Conservation (phyloP, 2,329 filamentous ascomycete genomes). For the Ustulina deusta region DNA sequence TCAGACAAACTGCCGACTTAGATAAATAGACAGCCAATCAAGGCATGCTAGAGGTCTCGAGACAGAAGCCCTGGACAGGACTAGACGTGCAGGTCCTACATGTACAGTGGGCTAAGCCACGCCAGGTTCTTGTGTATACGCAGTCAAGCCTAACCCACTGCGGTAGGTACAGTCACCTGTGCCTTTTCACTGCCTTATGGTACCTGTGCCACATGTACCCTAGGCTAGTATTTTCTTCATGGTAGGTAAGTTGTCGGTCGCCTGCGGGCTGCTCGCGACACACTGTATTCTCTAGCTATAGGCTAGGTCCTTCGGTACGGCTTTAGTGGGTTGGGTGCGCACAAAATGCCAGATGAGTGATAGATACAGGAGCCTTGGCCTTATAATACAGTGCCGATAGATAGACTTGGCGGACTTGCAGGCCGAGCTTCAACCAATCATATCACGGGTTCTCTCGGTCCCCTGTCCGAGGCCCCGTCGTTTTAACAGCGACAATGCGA, state of each 20-base stretch:
- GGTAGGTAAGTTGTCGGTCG: background rate
- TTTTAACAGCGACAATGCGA: background rate
- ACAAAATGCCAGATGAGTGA: background rate
- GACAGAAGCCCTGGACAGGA: background rate
- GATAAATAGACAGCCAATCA: background rate
- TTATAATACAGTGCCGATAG: constrained; percentile 1
- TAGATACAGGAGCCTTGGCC: background rate
- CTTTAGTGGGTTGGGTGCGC: background rate
- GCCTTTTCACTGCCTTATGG: constrained; percentile 4
- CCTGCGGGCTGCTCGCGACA: background rate
- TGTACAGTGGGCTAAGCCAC: constrained; percentile 13
- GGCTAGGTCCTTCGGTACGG: background rate
- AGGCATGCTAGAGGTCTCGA: background rate
- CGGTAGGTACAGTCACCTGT: constrained; percentile 11
- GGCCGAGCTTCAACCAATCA: constrained; percentile 6
- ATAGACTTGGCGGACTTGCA: background rate
- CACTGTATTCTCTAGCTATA: background rate
- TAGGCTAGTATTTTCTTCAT: background rate
- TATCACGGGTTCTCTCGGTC: background rate
- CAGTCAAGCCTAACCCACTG: background rate
- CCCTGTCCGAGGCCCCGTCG: background rate
- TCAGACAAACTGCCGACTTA: background rate
- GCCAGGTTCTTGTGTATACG: background rate
- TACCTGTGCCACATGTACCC: background rate
- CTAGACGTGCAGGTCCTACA: constrained; percentile 1